Percentiles rank a stretch among this genome's conserved stretches.
These are phyloP conservation scores for Ehretia macrophylla DNA, from an alignment of 257 asterid genomes.

Conservation along the genomic window DNA sequence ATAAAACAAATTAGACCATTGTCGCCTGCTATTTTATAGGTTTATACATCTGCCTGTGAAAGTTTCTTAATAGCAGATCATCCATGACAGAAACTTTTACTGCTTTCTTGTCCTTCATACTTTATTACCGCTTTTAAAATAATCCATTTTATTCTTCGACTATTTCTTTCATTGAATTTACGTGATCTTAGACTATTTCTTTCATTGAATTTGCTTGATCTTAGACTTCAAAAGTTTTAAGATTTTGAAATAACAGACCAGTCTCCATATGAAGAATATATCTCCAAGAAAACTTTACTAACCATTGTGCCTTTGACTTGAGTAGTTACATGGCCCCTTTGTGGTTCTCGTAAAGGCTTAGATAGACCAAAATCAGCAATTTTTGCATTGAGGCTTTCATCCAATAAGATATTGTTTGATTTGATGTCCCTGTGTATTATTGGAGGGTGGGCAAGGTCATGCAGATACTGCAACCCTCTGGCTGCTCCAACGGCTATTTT, in stretches of 20 bases:
- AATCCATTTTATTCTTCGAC: too few species aligned
- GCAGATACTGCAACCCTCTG: slow-evolving; percentile 81
- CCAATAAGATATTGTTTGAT: slow-evolving; percentile 71
- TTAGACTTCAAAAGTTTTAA: too few species aligned
- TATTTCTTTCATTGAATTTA: too few species aligned
- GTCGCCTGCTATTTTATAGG: too few species aligned
- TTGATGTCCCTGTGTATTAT: slow-evolving; percentile 92
- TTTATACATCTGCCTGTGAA: too few species aligned
- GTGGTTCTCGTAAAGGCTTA: slow-evolving; percentile 55
- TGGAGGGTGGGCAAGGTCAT: slow-evolving; percentile 85
- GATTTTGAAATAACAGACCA: neutral
- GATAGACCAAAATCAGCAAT: slow-evolving; percentile 97
- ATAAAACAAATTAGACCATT: too few species aligned
- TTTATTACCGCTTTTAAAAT: too few species aligned
- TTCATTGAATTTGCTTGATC: too few species aligned
- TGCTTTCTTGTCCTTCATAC: too few species aligned
- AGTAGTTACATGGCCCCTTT: slow-evolving; percentile 71
- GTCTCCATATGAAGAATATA: neutral
- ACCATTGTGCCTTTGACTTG: slow-evolving; percentile 99
- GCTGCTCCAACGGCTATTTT: slow-evolving; percentile 82
- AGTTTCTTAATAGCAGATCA: too few species aligned
- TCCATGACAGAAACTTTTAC: too few species aligned
- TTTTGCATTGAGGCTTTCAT: slow-evolving; percentile 70
- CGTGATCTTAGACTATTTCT: too few species aligned
- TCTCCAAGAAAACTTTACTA: slow-evolving; percentile 15